Evolutionary conservation across 371 early-diverging fungal genomes (phyloP), one percentile per base, ranked within the genome.

Genomic region (Syncephalastrum monosporum): DNA sequence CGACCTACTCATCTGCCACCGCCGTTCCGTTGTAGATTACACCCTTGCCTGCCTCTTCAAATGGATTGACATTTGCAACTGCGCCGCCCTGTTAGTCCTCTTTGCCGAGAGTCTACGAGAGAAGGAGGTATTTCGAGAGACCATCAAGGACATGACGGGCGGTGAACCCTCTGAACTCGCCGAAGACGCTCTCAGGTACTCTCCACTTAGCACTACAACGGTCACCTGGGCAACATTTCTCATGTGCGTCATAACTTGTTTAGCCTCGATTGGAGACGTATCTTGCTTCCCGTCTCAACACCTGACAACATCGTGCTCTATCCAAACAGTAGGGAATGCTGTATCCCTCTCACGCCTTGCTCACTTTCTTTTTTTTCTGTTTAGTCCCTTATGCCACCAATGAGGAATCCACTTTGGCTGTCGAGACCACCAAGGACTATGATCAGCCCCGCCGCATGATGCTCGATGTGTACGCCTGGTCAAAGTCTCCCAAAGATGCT

Each of bases 331-430:
- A 75, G 27, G 61, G 8, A 42, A 72, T 67, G 6, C 5, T 12
- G 1, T 44, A 24, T 3, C 38, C 10, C 38, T 61, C 13, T 14
- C 17, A 8, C 13, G 16, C 6, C 14, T 21, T 46, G 19, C 14
- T 4, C 41, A 14, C 24, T 12, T 29, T n/a, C 27, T 21, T 56
- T 17, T 15, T 25, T 16, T 6, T 7, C 17, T 12, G 47, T 53
- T 5, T 56, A 83, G 86, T 84, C 42, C 67, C 73, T 19, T 85
- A 87, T 58, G 82, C 82, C 33, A 75, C 77, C 1, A 63, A 71
- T 21, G 68, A 69, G n/a, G 85, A 87, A 54, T 56, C 67, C 44
- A 67, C 51, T 57, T 69, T 57, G 42, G 78, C 74, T 27, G 73
- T 59, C 55, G 57, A 42, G 29, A 25, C n/a, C 6, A 68, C 55